Evolutionary conservation across 441 rosid genomes (phyloP), one percentile per base, ranked within the genome.

Genomic region (Melastoma candidum): DNA sequence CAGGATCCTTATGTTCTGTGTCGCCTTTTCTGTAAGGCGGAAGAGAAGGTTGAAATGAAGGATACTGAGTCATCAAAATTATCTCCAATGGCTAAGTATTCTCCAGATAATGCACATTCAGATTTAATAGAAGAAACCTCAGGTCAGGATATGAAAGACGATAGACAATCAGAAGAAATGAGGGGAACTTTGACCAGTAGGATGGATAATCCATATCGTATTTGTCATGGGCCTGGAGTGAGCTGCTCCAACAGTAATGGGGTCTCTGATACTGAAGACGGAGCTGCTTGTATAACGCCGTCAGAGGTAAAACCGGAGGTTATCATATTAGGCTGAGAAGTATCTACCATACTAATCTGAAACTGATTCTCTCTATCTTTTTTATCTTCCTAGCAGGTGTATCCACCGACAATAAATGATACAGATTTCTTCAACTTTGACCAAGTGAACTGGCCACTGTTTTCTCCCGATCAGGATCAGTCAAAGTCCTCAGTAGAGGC

Each of bases 11-110:
- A 72, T 63, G 90, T 86, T 58, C 87, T 89, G 50, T 84, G 74
- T 69, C 84, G 97, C 49, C 80, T 90, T 74, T 90, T 90, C 58
- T 80, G 78, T 46, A 90, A 87, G 70, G 67, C 79, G 2, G 90
- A 74, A 56, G 92, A 71, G 68, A 78, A 46, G 66, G 54, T 32
- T 44, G 79, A 44, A 51, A 53, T 29, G 49, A 85, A 79, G 25
- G 84, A 71, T 60, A 61, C 65, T 45, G 87, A 79, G 57, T 81
- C 71, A 56, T 73, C 53, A 12, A 75, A 67, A 51, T 74, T 56
- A 27, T 82, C 88, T 52, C 86, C 81, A 14, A 52, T 58, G 10
- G 58, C 71, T 12, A 90, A 76, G 75, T 80, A 73, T 46, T 81
- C 89, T 52, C 82, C 78, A 2, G 86, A 78, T 49, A 86, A 84